phyloP scores from a whole-genome alignment of 2,329 filamentous ascomycete species.

The Diaporthe sp. region DNA sequence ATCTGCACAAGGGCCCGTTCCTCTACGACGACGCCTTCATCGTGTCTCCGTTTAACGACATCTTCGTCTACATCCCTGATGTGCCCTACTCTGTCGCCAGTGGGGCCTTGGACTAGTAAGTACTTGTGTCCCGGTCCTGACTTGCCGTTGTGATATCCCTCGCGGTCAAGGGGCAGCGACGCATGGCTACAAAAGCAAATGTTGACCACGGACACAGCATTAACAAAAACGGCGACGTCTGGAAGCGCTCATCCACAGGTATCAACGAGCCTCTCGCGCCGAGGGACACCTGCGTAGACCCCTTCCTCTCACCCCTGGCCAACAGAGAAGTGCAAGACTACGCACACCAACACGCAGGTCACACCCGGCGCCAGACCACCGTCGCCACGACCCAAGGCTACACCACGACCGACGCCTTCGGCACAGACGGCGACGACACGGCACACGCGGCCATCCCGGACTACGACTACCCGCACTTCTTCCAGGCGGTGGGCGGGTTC shows the following conservation, averaged over 20 bases:
- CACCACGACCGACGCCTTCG: constrained; percentile 70
- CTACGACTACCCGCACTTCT: constrained; percentile 63
- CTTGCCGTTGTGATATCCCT: too few species aligned
- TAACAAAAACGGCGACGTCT: constrained; percentile 57
- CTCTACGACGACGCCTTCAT: constrained; percentile 68
- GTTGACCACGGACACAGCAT: constrained; percentile 49
- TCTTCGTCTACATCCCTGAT: constrained; percentile 66
- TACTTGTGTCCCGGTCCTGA: background rate
- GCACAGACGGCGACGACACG: constrained; percentile 68
- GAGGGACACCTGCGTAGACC: constrained; percentile 64
- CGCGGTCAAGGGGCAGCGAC: too few species aligned
- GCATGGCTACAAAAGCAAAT: too few species aligned
- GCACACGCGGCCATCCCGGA: constrained; percentile 62
- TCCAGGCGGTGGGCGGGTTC: constrained; percentile 64
- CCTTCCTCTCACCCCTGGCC: constrained; percentile 44
- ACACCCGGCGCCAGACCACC: constrained; percentile 63
- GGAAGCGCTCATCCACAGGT: constrained; percentile 52
- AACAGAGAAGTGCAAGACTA: constrained; percentile 45
- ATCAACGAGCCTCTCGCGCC: constrained; percentile 51
- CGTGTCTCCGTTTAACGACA: constrained; percentile 67
- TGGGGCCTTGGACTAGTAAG: constrained; percentile 49
- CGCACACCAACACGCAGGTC: constrained; percentile 50
- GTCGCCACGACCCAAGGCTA: constrained; percentile 62
- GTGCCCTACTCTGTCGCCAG: constrained; percentile 64
- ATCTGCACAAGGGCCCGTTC: constrained; percentile 74